Evolutionary conservation across 2,329 filamentous ascomycete species (phyloP), one percentile per base, ranked within the genome.

Genomic region (Fusarium sp.): DNA sequence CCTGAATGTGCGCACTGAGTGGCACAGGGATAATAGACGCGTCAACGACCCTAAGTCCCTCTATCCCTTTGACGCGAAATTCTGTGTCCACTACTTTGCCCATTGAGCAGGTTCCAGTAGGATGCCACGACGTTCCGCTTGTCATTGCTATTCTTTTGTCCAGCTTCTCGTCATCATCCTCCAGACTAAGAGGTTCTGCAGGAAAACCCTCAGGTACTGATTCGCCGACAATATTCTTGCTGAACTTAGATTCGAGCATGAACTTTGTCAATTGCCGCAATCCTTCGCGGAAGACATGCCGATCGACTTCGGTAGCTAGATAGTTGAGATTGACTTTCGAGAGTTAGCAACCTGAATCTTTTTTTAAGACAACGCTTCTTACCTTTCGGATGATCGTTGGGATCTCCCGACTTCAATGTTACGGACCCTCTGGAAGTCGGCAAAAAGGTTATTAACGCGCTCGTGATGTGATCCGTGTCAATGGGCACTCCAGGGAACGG

Each of bases 21-120:
- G 72, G 67, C 12, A 77, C 57, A 9, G 78, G 77, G 30, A 80
- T 60, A 6, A 80, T 69, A 4, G 77, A 78, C 10, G 77, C 77
- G 65, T 80, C 78, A 11, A 79, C 76, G 6, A 79, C 72, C 5
- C 77, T 58, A 3, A 80, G 70, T 7, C 71, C 67, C 44, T 73
- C 55, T 4, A 74, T 62, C 2, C 86, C 86, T 15, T 81, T 77
- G 2, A 89, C 87, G 7, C 82, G 79, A 73, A 89, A 88, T 56
- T 83, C 79, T 0, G 78, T 80, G 72, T 89, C 85, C n/a, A 89
- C 75, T 0, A 88, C 86, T 5, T 80, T 79, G 3, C 87, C 87
- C 71, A 89, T 89, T 0, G 84, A 80, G 52, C 82, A 84, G 1
- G 84, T 86, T 51, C 83, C 84, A 0, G 82, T 83, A 2, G 84